Conservation (phyloP, 116 monocot species). For the Iris pallida region DNA sequence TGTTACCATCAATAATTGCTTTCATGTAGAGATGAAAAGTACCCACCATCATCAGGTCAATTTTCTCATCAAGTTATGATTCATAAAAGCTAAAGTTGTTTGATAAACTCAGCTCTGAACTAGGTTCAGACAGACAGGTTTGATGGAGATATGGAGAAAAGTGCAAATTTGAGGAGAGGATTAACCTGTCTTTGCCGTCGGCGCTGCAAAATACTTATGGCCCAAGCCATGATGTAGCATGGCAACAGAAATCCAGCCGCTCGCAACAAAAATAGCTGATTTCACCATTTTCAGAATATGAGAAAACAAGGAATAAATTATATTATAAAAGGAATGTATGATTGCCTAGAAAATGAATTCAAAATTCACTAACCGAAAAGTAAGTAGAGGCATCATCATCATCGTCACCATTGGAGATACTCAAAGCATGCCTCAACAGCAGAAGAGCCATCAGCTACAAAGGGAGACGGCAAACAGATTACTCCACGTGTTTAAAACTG, state of each 20-base stretch:
- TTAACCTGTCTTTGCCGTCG: slow-evolving; percentile 73
- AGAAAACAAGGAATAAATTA: background rate
- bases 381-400: slow-evolving; percentile 57
- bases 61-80: no score
- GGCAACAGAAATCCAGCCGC: slow-evolving; percentile 89
- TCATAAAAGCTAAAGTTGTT: no score
- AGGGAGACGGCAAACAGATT: background rate
- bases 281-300: background rate
- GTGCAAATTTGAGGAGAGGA: background rate
- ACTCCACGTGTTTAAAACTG: background rate
- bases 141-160: no score
- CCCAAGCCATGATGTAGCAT: slow-evolving; percentile 95
- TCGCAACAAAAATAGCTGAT: slow-evolving; percentile 67
- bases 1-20: no score
- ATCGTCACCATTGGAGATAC: slow-evolving; percentile 57
- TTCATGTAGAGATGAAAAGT: no score
- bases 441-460: slow-evolving; percentile 85
- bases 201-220: slow-evolving; percentile 69
- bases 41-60: no score
- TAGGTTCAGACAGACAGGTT: no score
- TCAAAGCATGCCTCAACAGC: slow-evolving; percentile 79
- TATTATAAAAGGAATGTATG: background rate
- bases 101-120: no score
- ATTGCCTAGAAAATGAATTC: background rate
- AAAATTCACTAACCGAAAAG: slow-evolving; percentile 7